Percentiles rank a stretch among this genome's conserved stretches.
These are phyloP conservation scores for Tetraselmis chui DNA, from an alignment of 139 green algal species.

Conservation along the genomic window DNA sequence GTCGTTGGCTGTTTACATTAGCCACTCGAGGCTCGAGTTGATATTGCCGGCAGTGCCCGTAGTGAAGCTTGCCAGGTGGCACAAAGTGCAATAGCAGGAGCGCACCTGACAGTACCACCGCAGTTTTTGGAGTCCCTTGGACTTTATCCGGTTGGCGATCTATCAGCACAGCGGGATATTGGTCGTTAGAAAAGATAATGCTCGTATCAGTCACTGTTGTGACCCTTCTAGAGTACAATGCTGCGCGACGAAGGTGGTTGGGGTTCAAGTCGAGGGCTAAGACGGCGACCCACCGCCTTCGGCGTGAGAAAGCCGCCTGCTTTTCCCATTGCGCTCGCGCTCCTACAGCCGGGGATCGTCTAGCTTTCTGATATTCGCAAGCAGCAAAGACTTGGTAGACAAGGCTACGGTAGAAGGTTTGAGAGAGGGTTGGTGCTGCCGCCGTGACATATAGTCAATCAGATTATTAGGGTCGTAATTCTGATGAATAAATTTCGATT, in stretches of 20 bases:
- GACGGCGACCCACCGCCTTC: conserved; percentile 54
- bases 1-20: no score
- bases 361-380: no score
- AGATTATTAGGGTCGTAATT: no score
- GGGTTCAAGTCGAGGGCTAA: not conserved
- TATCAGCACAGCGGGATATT: conserved; percentile 20
- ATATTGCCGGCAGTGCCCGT: no score
- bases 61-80: no score
- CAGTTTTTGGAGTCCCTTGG: conserved; percentile 94
- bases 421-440: no score
- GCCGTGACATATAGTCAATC: no score
- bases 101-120: conserved; percentile 77
- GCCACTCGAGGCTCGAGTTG: no score
- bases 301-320: conserved; percentile 63
- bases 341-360: not conserved
- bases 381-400: no score
- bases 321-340: not conserved
- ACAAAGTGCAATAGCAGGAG: no score
- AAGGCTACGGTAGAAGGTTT: no score
- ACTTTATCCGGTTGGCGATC: conserved; percentile 94
- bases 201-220: not conserved
- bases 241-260: not conserved
- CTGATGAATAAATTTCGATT: no score
- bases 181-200: not conserved
- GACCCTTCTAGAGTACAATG: not conserved